These are phyloP conservation scores for Hypoxylon rickii DNA, from an alignment of 495 filamentous ascomycete species.

Conservation along the genomic window DNA sequence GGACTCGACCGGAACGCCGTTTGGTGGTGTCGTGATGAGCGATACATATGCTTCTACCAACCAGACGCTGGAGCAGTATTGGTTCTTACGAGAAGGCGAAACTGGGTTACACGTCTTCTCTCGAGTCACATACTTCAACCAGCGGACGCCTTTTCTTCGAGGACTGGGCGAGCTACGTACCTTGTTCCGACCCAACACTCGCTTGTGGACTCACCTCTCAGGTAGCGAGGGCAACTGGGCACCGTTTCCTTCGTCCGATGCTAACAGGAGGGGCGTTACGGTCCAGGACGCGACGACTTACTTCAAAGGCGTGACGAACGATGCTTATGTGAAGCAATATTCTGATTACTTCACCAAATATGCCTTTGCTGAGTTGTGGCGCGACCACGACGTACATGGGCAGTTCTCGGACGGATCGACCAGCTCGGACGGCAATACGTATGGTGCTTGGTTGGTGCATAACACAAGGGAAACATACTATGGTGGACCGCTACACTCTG, in stretches of 20 bases:
- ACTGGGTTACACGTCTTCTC: constrained; percentile 61
- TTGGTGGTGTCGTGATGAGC: constrained; percentile 56
- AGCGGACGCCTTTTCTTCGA: constrained; percentile 55
- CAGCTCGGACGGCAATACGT: constrained; percentile 52
- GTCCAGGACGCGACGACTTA: constrained; percentile 65
- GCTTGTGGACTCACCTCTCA: constrained; percentile 60
- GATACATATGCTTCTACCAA: constrained; percentile 57
- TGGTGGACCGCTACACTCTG: constrained; percentile 60
- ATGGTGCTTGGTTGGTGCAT: constrained; percentile 62
- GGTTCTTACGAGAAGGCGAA: constrained; percentile 60
- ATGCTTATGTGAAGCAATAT: constrained; percentile 56
- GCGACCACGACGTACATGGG: constrained; percentile 58
- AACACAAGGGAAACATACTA: constrained; percentile 65
- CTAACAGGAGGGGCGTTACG: constrained; percentile 42
- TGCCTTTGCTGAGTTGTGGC: constrained; percentile 57
- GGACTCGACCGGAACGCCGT: constrained; percentile 52
- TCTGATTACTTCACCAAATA: constrained; percentile 66
- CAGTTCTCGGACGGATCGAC: constrained; percentile 57
- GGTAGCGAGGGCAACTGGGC: constrained; percentile 56
- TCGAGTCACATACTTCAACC: constrained; percentile 58
- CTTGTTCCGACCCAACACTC: constrained; percentile 58
- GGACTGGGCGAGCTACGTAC: constrained; percentile 62
- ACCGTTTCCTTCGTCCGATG: constrained; percentile 54
- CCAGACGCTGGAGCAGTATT: constrained; percentile 60
- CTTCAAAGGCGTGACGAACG: constrained; percentile 53